Conservation (phyloP, 2,329 filamentous ascomycete genomes). For the Epichloe uncinata region DNA sequence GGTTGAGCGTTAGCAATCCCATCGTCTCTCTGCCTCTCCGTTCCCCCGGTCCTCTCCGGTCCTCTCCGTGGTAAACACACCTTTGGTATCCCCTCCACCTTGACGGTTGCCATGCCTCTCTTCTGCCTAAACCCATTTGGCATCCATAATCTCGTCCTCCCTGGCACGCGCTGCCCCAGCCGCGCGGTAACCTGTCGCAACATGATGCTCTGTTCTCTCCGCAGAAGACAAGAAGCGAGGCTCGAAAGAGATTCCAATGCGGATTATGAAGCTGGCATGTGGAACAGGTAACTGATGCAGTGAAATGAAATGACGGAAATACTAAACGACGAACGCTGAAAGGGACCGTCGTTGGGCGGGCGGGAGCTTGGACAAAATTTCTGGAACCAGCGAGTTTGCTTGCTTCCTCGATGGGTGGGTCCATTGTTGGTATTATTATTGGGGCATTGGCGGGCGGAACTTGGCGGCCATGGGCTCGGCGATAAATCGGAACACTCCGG, state of each 20-base stretch:
- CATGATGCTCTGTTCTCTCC: constrained; percentile 13
- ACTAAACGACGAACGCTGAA: no score
- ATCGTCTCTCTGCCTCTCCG: background rate
- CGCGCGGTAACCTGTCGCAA: constrained; percentile 23
- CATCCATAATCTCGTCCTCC: constrained; percentile 11
- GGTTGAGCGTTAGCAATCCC: background rate
- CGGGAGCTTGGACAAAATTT: no score
- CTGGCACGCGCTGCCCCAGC: constrained; percentile 15
- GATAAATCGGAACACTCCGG: constrained; percentile 10
- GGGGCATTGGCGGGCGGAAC: background rate
- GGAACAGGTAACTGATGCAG: no score
- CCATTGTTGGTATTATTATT: no score
- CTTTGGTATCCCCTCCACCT: constrained; percentile 24
- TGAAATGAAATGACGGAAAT: no score
- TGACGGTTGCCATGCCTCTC: constrained; percentile 17
- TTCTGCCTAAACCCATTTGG: constrained; percentile 9
- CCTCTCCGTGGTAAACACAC: background rate
- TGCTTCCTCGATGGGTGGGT: no score
- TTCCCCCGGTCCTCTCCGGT: no score
- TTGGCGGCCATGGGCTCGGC: constrained; percentile 5
- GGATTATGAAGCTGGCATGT: no score
- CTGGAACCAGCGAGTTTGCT: no score
- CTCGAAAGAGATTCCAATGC: no score
- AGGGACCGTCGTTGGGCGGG: no score
- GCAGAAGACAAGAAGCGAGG: background rate